A percentile compares a stretch with the other conserved stretches of the same genome.
These are phyloP conservation scores for Pholiota molesta DNA, from an alignment of 768 basidiomycete species.

Conservation along the genomic window DNA sequence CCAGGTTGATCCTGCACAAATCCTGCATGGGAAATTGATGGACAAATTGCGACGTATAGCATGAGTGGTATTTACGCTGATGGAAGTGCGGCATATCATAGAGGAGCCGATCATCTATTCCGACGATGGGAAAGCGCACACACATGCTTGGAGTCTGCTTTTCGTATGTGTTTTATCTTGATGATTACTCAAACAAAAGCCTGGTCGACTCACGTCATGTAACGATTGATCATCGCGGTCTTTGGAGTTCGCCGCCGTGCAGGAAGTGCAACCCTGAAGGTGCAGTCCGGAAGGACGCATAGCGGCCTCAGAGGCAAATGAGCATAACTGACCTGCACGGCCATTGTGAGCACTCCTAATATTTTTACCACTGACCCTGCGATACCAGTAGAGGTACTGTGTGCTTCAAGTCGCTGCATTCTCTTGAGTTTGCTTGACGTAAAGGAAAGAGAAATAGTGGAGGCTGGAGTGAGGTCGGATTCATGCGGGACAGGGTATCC, in stretches of 20 bases:
- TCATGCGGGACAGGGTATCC: conserved; percentile 7
- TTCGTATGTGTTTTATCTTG: conserved; percentile 3
- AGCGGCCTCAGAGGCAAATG: not conserved
- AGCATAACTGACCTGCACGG: not conserved
- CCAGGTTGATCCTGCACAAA: conserved; percentile 12
- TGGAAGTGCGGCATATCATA: conserved; percentile 9
- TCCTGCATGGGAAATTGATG: conserved; percentile 12
- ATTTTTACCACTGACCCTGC: not conserved
- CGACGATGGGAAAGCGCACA: conserved; percentile 6
- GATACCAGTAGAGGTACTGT: not conserved
- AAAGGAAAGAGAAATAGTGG: not conserved
- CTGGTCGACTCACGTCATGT: conserved; percentile 6
- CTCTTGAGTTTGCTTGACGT: not conserved
- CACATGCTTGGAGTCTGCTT: not conserved
- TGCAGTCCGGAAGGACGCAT: not conserved
- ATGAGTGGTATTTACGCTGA: conserved; percentile 7
- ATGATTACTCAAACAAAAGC: conserved; percentile 5
- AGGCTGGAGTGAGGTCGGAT: conserved; percentile 3
- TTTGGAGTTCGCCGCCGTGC: conserved; percentile 3
- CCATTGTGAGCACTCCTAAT: not conserved
- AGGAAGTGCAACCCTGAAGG: conserved; percentile 1
- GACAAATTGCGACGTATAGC: not conserved
- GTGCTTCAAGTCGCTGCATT: not conserved
- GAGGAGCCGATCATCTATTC: conserved; percentile 14
- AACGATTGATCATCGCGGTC: conserved; percentile 7